Base-by-base conservation (phyloP, 129 eudicot species). In the Chrysanthemum seticuspe region DNA sequence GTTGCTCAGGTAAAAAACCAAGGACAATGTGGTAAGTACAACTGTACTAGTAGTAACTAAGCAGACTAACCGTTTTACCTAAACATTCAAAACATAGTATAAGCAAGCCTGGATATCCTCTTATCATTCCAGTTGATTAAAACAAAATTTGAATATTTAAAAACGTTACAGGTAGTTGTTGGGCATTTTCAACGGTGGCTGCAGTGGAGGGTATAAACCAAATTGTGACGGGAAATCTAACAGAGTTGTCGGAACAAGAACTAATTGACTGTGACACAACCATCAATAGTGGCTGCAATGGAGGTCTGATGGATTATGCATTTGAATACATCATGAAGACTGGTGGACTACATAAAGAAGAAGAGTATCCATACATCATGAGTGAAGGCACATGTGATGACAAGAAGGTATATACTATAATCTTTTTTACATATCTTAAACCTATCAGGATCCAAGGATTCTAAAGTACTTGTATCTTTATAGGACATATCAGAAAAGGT, bases 121-220 rank as follows among this genome's bases (percentile, higher is more conserved):
- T 27, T 27, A 2, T 25, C 27, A 25, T 25, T 27, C 31, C 2
- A 27, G 31, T 27, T 27, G 31, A 27, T 27, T 27, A 27, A 27
- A 27, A 27, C 31, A 27, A 27, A 3, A 27, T n/a, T 27, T 27
- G 31, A 27, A 27, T 27, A 27, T 27, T 2, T 27, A 27, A 36
- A 36, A 36, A 36, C 9, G 6, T 36, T 76, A 73, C 87, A 85
- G 96, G 98, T 8, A 93, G 98, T 76, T 93, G 98, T 62, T 89
- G 97, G 98, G 98, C 98, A 16, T 93, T 93, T 65, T 93, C 98
- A 19, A 87, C 98, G 3, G 98, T 93, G 62, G 98, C 97, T 55
- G 90, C 98, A 10, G 98, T 92, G n/a, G 98, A 93, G 84, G 97
- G 98, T 12, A 93, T 93, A 63, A 93, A 93, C 90, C 96, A 89